Conservation (phyloP, 1,284 basidiomycete species). For the Neotropicomus parvogracilis region DNA sequence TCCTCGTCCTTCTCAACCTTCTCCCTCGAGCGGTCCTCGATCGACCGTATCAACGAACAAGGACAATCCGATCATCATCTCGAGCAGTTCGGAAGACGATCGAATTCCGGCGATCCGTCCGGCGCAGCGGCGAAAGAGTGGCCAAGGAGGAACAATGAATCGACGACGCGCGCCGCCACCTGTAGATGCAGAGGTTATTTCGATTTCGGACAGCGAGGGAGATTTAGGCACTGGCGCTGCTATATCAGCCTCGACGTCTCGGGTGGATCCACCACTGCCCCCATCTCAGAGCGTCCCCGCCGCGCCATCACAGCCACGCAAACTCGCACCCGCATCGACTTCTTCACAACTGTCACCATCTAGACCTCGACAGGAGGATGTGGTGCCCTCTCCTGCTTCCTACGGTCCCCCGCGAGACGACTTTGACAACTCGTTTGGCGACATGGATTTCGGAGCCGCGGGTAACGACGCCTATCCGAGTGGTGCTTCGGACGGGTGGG, state of each 20-base stretch:
- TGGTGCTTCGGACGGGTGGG: constrained; percentile 7
- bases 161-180: constrained; percentile 7
- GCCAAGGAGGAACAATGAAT: constrained; percentile 2
- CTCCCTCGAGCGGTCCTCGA: neutral
- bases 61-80: constrained; percentile 26
- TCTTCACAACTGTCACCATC: neutral
- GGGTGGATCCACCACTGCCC: neutral
- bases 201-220: constrained; percentile 29
- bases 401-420: constrained; percentile 13
- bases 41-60: neutral
- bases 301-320: neutral
- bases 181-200: constrained; percentile 24
- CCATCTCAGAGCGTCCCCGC: neutral
- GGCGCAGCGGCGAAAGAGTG: constrained; percentile 6
- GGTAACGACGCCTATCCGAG: neutral
- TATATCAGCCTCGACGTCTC: neutral
- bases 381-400: neutral
- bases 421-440: constrained; percentile 20
- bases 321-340: neutral
- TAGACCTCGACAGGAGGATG: neutral
- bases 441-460: constrained; percentile 14
- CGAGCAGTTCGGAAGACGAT: constrained; percentile 24
- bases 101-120: neutral
- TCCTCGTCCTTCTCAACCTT: constrained; percentile 4
- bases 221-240: neutral